Evolutionary conservation across 1,284 basidiomycete species (phyloP).

Genomic region (Rhodotorula sp.): DNA sequence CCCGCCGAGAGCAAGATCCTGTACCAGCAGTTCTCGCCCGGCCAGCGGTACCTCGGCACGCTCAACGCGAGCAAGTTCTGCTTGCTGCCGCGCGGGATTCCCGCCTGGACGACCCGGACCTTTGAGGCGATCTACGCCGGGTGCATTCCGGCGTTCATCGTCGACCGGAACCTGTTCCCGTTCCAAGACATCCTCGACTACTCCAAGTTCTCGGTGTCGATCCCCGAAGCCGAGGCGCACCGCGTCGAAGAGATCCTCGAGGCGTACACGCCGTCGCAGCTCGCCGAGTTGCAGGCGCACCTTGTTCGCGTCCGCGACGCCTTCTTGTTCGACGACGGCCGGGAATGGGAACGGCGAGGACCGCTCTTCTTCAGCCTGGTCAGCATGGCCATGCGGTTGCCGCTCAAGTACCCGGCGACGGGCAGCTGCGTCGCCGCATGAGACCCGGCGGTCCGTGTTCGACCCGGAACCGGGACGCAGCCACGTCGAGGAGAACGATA

Average conservation of each 20-base stretch:
- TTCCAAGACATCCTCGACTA: conserved; percentile 53
- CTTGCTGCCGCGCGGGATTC: conserved; percentile 51
- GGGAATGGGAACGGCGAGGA: conserved; percentile 38
- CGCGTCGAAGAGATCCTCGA: conserved; percentile 51
- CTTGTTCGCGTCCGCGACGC: conserved; percentile 52
- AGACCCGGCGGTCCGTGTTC: background rate
- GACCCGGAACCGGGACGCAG: too few relatives aligned
- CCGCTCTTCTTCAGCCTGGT: conserved; percentile 52
- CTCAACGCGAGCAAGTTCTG: conserved; percentile 52
- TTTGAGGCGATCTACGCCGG: conserved; percentile 55
- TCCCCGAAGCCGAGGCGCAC: conserved; percentile 53
- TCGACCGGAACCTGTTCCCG: conserved; percentile 53
- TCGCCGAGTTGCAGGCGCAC: conserved; percentile 53
- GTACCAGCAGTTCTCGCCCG: conserved; percentile 48
- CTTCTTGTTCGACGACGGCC: conserved; percentile 50
- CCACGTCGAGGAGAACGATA: too few relatives aligned
- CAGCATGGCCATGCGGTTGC: conserved; percentile 50
- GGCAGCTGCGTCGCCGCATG: conserved; percentile 8
- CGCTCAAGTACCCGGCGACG: conserved; percentile 48
- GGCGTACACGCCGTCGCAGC: conserved; percentile 49
- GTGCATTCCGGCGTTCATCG: conserved; percentile 54
- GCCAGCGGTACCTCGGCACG: conserved; percentile 51
- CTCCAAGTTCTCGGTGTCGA: conserved; percentile 52
- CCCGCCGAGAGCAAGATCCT: conserved; percentile 47
- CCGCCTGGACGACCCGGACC: conserved; percentile 50